Evolutionary conservation across 2,329 filamentous ascomycete species (phyloP).

Genomic region (Claviceps paspali): DNA sequence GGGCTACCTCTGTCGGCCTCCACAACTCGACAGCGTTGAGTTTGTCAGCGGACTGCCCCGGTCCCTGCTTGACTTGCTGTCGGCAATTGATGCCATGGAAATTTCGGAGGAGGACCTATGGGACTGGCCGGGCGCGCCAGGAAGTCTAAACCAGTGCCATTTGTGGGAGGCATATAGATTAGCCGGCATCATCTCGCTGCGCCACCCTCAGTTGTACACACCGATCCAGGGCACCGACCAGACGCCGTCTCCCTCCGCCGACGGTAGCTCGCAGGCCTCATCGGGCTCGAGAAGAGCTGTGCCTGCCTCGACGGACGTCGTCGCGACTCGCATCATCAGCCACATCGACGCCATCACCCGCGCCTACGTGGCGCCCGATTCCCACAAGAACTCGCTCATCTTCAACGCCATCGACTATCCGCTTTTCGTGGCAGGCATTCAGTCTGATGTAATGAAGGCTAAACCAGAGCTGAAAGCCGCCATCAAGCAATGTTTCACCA

Average conservation of each 20-base stretch:
- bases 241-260: background rate
- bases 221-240: background rate
- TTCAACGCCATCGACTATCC: slow-evolving; percentile 4
- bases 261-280: background rate
- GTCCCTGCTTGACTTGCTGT: slow-evolving; percentile 1
- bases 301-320: background rate
- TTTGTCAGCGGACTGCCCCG: slow-evolving; percentile 2
- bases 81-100: background rate
- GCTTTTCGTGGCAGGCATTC: slow-evolving; percentile 1
- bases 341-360: slow-evolving; percentile 1
- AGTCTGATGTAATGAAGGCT: background rate
- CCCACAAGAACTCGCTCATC: background rate
- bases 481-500: slow-evolving; percentile 1
- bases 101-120: slow-evolving; percentile 2
- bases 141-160: slow-evolving; percentile 1
- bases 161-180: slow-evolving; percentile 2
- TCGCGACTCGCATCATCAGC: slow-evolving; percentile 1
- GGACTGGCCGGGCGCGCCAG: slow-evolving; percentile 1
- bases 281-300: background rate
- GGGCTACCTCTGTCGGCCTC: slow-evolving; percentile 1
- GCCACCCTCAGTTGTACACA: background rate
- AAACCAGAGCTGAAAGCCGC: background rate
- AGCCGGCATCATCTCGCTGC: background rate
- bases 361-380: background rate
- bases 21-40: slow-evolving; percentile 1